A percentile compares a stretch with the other conserved stretches of the same genome.
Evolutionary conservation across 352 stramenopile genomes (phyloP).

Genomic region (Phytophthora pluvialis): DNA sequence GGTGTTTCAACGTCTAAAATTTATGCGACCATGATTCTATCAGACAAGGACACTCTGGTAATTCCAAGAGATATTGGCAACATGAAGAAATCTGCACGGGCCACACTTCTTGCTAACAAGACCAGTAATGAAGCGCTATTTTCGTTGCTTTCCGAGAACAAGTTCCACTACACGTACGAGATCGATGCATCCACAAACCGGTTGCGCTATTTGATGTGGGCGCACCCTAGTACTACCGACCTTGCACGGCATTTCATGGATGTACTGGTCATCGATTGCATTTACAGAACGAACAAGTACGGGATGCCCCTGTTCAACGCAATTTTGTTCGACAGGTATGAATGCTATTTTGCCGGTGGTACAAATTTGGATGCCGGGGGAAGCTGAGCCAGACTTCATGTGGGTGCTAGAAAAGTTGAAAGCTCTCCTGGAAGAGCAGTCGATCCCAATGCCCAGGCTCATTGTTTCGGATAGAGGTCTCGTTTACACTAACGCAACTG

Average conservation of each 20-base stretch:
- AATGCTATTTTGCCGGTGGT: constrained; percentile 2
- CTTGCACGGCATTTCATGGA: neutral
- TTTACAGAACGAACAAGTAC: constrained; percentile 5
- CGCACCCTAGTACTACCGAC: neutral
- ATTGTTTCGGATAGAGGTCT: constrained; percentile 3
- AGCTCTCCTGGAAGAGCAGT: neutral
- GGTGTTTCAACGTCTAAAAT: neutral
- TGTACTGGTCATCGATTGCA: neutral
- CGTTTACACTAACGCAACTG: constrained; percentile 1
- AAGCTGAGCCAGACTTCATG: constrained; percentile 1
- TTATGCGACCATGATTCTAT: neutral
- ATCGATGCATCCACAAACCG: neutral
- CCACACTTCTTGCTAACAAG: neutral
- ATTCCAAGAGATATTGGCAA: neutral
- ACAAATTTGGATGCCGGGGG: constrained; percentile 1
- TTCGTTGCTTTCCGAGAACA: neutral
- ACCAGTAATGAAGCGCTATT: neutral
- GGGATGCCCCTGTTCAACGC: neutral
- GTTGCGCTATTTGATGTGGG: neutral
- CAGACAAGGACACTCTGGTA: neutral
- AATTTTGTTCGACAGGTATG: neutral
- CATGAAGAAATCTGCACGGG: neutral
- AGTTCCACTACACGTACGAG: neutral
- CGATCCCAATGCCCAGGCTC: neutral
- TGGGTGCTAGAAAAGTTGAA: constrained; percentile 6